Conservation (phyloP, 176 grass and related monocot genomes). For the Oryza meridionalis region DNA sequence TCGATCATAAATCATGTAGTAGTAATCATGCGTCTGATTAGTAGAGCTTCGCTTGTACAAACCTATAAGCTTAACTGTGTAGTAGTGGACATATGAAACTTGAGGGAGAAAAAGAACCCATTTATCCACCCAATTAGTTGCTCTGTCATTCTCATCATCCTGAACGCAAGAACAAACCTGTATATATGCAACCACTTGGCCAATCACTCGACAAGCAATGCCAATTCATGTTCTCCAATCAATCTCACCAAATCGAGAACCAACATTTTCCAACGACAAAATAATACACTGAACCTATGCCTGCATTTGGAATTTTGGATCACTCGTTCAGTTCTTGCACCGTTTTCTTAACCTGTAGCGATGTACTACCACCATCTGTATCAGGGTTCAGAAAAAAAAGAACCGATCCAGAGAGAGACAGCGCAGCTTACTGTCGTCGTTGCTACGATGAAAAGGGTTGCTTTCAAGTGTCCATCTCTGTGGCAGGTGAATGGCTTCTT, state of each 20-base stretch:
- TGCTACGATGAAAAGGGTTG: neutral
- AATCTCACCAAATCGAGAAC: neutral
- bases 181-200: neutral
- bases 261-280: neutral
- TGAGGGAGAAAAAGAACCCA: neutral
- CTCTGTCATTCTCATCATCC: neutral
- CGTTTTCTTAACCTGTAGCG: neutral
- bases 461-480: slow-evolving; percentile 9
- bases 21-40: neutral
- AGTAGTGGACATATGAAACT: neutral
- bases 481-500: neutral
- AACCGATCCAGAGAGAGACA: neutral
- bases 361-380: neutral
- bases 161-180: neutral
- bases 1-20: neutral
- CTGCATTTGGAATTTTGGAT: neutral
- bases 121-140: neutral
- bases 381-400: neutral
- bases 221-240: neutral
- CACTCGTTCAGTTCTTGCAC: neutral
- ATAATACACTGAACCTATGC: neutral
- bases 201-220: neutral
- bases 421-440: neutral
- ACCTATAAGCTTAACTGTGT: neutral
- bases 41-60: neutral